These are phyloP conservation scores for Entomortierella lignicola DNA, from an alignment of 192 early-diverging fungal species.

Conservation along the genomic window DNA sequence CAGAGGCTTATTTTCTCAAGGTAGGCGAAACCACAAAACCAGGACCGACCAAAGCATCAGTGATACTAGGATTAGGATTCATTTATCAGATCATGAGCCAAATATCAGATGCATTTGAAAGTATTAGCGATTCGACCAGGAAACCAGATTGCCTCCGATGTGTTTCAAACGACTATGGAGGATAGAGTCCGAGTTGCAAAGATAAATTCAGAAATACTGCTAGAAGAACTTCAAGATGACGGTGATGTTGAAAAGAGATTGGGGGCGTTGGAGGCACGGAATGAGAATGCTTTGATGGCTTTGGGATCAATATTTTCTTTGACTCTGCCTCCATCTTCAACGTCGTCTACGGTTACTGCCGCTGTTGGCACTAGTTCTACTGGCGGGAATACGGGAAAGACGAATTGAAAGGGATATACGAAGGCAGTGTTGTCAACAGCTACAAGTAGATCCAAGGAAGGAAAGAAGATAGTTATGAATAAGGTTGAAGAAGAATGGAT, in stretches of 20 bases:
- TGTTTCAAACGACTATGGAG: constrained; percentile 54
- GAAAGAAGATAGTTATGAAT: not conserved
- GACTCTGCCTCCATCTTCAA: not conserved
- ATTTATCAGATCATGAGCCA: constrained; percentile 68
- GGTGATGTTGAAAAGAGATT: not conserved
- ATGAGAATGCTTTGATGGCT: too few relatives aligned
- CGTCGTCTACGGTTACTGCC: not conserved
- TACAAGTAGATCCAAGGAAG: not conserved
- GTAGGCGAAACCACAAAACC: constrained; percentile 18
- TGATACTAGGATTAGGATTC: constrained; percentile 62
- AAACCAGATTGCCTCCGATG: constrained; percentile 51
- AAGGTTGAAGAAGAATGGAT: not conserved
- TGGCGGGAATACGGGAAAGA: not conserved
- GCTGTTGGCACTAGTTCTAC: not conserved
- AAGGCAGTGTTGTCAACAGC: not conserved
- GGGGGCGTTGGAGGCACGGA: not conserved
- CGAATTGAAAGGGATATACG: not conserved
- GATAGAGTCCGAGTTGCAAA: constrained; percentile 27
- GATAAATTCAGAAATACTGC: constrained; percentile 31
- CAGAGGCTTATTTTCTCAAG: constrained; percentile 30
- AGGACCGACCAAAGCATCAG: constrained; percentile 53
- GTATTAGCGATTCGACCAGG: constrained; percentile 49
- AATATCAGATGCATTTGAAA: constrained; percentile 62
- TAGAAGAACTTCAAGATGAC: constrained; percentile 17
- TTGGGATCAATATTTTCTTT: too few relatives aligned